Conservation (phyloP, 805 yeast genomes). For the Metschnikowia koreensis region DNA sequence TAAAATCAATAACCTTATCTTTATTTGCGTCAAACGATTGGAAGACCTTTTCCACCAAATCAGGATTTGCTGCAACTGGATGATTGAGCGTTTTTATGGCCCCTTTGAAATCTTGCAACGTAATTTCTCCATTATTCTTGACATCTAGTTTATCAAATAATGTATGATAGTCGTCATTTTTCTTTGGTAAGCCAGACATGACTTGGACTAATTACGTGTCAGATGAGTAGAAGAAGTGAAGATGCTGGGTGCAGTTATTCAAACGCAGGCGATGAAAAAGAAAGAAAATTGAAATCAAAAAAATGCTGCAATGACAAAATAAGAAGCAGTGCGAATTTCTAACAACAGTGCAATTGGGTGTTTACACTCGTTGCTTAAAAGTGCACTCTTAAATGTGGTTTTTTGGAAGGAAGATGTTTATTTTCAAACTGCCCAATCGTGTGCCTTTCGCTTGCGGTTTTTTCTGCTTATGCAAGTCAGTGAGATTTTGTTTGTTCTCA, state of each 20-base stretch:
- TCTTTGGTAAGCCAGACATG: slow-evolving; percentile 3
- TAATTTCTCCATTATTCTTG: slow-evolving; percentile 46
- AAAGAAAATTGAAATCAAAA: too few relatives aligned
- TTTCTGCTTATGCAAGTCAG: slow-evolving; percentile 2
- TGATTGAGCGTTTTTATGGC: slow-evolving; percentile 52
- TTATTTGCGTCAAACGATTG: slow-evolving; percentile 56
- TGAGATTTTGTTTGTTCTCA: slow-evolving; percentile 5
- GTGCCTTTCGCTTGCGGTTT: not conserved
- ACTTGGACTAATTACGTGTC: not conserved
- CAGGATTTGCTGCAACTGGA: slow-evolving; percentile 61
- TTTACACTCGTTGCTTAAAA: not conserved
- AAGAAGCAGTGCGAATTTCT: not conserved
- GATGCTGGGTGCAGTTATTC: slow-evolving; percentile 3
- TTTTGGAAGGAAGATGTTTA: not conserved
- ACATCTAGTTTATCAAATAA: slow-evolving; percentile 38
- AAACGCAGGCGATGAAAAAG: not conserved
- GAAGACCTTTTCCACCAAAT: slow-evolving; percentile 57
- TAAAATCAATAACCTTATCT: slow-evolving; percentile 58
- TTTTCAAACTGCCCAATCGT: not conserved
- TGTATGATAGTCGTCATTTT: slow-evolving; percentile 27
- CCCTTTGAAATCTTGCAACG: slow-evolving; percentile 45
- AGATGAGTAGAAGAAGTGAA: not conserved
- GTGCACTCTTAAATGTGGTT: not conserved
- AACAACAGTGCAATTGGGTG: not conserved
- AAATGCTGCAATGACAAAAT: not conserved